Conservation (phyloP, 2,329 filamentous ascomycete genomes). For the Cladosporium sp. region DNA sequence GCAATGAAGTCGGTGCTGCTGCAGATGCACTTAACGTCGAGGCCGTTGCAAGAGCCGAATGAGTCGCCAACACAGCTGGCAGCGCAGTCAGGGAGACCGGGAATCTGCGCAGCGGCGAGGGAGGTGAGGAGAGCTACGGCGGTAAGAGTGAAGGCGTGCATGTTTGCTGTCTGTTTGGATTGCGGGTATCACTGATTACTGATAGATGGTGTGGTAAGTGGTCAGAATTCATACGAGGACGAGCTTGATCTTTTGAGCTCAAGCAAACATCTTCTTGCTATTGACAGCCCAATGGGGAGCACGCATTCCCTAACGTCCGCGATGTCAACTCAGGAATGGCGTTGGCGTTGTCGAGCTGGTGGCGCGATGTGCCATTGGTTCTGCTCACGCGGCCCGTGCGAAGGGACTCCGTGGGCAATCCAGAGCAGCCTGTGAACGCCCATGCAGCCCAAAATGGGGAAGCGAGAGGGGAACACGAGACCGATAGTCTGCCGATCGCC, state of each 20-base stretch:
- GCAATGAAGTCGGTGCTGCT: constrained; percentile 33
- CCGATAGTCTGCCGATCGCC: neutral
- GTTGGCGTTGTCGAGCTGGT: neutral
- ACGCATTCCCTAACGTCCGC: constrained; percentile 5
- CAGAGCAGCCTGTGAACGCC: neutral
- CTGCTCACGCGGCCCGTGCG: neutral
- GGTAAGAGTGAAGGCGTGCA: constrained; percentile 8
- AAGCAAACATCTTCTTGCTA: neutral
- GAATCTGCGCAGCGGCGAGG: constrained; percentile 1
- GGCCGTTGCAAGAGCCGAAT: constrained; percentile 34
- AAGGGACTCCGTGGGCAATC: neutral
- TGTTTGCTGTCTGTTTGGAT: constrained; percentile 3
- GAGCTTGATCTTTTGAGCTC: neutral
- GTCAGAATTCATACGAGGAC: neutral
- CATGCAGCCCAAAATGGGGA: neutral
- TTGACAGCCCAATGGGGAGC: neutral
- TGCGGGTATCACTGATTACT: neutral
- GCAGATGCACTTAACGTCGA: constrained; percentile 43
- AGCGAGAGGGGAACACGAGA: neutral
- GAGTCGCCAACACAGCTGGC: constrained; percentile 33
- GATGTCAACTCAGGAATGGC: constrained; percentile 3
- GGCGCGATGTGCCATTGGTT: neutral
- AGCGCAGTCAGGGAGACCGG: constrained; percentile 29
- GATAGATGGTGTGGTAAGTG: neutral
- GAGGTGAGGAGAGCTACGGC: constrained; percentile 7